Percentiles rank a stretch among this genome's conserved stretches.
phyloP scores from a whole-genome alignment of 106 monocot species.

The Dendrobium chrysotoxum region DNA sequence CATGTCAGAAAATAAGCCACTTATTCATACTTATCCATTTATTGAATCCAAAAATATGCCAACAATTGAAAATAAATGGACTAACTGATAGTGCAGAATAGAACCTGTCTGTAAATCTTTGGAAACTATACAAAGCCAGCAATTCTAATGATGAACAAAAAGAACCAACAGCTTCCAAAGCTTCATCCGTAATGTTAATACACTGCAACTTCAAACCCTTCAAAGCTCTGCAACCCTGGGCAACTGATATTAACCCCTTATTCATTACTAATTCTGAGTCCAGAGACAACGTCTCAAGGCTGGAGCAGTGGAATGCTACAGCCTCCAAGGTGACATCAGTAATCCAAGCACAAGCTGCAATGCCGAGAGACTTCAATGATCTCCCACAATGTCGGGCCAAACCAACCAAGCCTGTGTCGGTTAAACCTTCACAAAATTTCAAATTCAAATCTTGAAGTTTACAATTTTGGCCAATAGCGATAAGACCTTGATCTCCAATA shows the following conservation, averaged over 20 bases:
- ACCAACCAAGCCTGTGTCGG: constrained; percentile 63
- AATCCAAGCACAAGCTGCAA: constrained; percentile 82
- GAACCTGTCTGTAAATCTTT: constrained; percentile 83
- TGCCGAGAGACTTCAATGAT: constrained; percentile 56
- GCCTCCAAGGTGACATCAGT: constrained; percentile 72
- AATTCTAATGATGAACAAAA: constrained; percentile 63
- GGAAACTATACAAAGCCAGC: constrained; percentile 75
- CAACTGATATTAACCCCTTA: constrained; percentile 63
- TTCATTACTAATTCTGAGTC: constrained; percentile 74
- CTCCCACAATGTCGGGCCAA: constrained; percentile 47
- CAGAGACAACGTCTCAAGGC: constrained; percentile 62
- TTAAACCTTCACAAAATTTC: constrained; percentile 78
- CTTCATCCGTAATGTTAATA: constrained; percentile 69
- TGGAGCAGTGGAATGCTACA: constrained; percentile 59
- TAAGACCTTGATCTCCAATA: constrained; percentile 86
- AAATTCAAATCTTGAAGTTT: constrained; percentile 76
- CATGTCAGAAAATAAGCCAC: background rate
- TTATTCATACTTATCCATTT: background rate
- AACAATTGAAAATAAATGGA: background rate
- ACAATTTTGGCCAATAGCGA: constrained; percentile 68
- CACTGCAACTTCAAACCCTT: constrained; percentile 77
- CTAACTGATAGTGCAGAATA: background rate
- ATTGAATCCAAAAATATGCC: background rate
- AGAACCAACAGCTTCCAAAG: constrained; percentile 64
- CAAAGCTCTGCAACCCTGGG: constrained; percentile 53